Base-by-base conservation (phyloP, 768 basidiomycete genomes). In the Panaeolus cyanescens region DNA sequence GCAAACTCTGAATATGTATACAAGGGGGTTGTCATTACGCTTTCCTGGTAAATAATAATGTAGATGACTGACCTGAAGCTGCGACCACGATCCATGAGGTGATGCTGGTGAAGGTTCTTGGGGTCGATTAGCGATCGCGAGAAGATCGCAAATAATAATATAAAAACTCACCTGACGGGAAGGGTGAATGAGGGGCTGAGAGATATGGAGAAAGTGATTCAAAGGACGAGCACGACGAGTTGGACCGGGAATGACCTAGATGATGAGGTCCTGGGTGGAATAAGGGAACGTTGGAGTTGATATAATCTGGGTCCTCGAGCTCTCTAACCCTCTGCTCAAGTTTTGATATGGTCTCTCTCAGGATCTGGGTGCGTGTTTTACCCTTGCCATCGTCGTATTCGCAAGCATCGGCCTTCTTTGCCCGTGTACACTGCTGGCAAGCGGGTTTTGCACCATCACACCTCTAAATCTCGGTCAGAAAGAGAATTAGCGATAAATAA, bases 301-400 rank as follows among this genome's bases (percentile, higher is more conserved):
- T 76, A 67, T 87, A 85, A 62, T 90, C 89, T 0, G 90, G 86
- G 76, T 86, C 88, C 72, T 92, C 90, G 62, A 92, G 85, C 66
- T 92, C 89, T 55, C 83, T 80, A 63, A 92, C 83, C 59, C 90
- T 79, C 45, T 85, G 79, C 71, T 93, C 90, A 59, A 92, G 85
- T 36, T 85, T 85, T 42, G 80, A 79, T 64, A 93, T 90, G 68
- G 88, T 89, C 71, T 93, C 91, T 59, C 90, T 86, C 60, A 93
- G 82, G 55, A 92, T 72, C 68, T 92, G 91, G 0, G 91, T 92
- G 62, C 90, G 82, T 45, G 90, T 92, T 78, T 92, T 92, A 54
- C 89, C 89, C 77, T 89, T 91, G 25, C 91, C 91, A 73, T 93
- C 91, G 66, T 93, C 91, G 71, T 92, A 93, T 68, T 90, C 89